Percentiles rank a stretch among this genome's conserved stretches.
Conservation (phyloP, 2,329 filamentous ascomycete species). For the Colletotrichum cereale region DNA sequence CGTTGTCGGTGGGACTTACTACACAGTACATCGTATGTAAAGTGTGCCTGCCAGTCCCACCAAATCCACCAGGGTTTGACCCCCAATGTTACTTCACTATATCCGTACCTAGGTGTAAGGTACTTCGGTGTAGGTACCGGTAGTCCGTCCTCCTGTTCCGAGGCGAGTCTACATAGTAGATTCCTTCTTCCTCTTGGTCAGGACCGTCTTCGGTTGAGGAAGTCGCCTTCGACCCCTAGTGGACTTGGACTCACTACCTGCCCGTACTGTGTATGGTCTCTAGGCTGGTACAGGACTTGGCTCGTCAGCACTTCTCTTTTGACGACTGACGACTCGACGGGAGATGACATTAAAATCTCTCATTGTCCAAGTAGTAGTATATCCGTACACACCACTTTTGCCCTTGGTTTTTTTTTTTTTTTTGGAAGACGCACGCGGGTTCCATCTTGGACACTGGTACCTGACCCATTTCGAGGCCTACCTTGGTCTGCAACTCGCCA, state of each 20-base stretch:
- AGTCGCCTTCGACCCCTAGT: background rate
- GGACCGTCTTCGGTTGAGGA: background rate
- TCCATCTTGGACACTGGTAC: conserved; percentile 11
- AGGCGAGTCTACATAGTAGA: background rate
- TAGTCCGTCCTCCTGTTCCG: background rate
- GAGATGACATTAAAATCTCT: background rate
- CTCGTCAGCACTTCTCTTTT: conserved; percentile 15
- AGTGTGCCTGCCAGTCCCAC: background rate
- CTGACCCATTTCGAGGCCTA: conserved; percentile 17
- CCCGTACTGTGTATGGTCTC: too few relatives aligned
- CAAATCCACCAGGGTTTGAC: background rate
- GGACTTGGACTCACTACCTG: too few relatives aligned
- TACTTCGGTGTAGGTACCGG: too few relatives aligned
- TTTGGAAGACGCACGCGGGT: conserved; percentile 11
- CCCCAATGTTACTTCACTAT: background rate
- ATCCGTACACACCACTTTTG: too few relatives aligned
- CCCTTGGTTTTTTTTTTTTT: conserved; percentile 23
- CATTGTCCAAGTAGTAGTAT: too few relatives aligned
- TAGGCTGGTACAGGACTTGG: conserved; percentile 1
- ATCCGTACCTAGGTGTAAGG: too few relatives aligned
- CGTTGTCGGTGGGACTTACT: background rate
- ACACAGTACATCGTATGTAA: too few relatives aligned
- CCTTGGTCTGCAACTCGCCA: conserved; percentile 13
- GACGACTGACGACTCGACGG: background rate
- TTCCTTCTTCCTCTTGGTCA: background rate